Conservation (phyloP, 805 yeast species). For the Starmera caribaea region DNA sequence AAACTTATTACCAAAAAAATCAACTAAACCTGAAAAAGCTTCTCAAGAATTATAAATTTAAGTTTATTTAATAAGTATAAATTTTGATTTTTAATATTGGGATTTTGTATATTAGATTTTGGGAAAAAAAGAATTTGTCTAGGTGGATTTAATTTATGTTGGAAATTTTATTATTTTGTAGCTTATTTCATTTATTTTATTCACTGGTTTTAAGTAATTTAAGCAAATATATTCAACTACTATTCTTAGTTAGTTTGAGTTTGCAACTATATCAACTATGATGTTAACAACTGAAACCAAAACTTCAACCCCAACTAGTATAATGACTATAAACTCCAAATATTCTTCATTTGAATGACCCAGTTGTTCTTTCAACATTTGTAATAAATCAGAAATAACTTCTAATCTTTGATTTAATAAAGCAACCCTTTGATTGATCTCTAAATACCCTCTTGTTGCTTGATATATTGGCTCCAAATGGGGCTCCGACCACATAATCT, state of each 20-base stretch:
- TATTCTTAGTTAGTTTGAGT: conserved; percentile 12
- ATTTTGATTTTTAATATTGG: too few species aligned
- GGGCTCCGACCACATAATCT: conserved; percentile 98
- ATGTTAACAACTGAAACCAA: conserved; percentile 80
- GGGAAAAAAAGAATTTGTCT: background rate
- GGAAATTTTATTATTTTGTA: conserved; percentile 4
- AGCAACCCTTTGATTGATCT: conserved; percentile 89
- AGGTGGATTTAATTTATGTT: conserved; percentile 2
- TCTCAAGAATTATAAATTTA: conserved; percentile 48
- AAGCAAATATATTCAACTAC: background rate
- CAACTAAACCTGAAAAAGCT: conserved; percentile 48
- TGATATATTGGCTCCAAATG: conserved; percentile 96
- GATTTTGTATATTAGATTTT: too few species aligned
- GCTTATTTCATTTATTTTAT: background rate
- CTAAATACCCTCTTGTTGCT: conserved; percentile 92
- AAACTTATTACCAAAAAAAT: conserved; percentile 79
- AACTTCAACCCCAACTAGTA: conserved; percentile 87
- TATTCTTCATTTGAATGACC: conserved; percentile 94
- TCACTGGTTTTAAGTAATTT: background rate
- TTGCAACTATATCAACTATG: conserved; percentile 43
- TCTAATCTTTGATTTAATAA: conserved; percentile 85
- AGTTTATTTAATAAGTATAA: too few species aligned
- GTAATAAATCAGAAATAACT: conserved; percentile 85
- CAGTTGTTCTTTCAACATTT: conserved; percentile 93
- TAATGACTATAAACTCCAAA: conserved; percentile 82